phyloP scores from a whole-genome alignment of 305 asterid species.

The Ajuga reptans region DNA sequence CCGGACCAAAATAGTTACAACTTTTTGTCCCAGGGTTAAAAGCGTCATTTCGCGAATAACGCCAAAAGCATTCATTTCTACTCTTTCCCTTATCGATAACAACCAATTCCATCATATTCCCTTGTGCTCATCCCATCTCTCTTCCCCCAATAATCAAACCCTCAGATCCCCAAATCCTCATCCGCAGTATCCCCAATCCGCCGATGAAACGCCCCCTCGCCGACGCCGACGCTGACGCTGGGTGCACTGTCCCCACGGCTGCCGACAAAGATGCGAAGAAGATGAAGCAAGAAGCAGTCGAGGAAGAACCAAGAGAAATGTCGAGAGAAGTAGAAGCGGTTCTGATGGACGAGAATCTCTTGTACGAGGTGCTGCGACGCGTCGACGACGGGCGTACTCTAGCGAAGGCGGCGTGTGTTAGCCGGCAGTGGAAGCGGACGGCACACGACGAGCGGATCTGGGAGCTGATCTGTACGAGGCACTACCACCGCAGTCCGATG shows the following conservation, averaged over 20 bases:
- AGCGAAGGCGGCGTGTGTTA: constrained; percentile 75
- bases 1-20: background rate
- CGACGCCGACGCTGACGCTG: constrained; percentile 23
- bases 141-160: constrained; percentile 22
- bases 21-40: constrained; percentile 3
- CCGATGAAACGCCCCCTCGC: constrained; percentile 46
- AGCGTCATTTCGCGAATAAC: constrained; percentile 17
- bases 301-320: constrained; percentile 15
- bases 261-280: constrained; percentile 29
- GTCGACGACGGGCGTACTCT: constrained; percentile 82
- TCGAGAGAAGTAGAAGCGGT: constrained; percentile 42
- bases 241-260: background rate
- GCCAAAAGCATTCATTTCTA: constrained; percentile 26
- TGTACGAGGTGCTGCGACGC: constrained; percentile 74
- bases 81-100: constrained; percentile 29
- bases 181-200: constrained; percentile 9
- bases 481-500: constrained; percentile 50
- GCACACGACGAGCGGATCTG: constrained; percentile 89
- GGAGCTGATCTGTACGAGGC: constrained; percentile 91
- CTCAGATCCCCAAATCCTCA: constrained; percentile 25
- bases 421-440: constrained; percentile 69
- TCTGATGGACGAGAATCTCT: constrained; percentile 61
- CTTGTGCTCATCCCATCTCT: constrained; percentile 13
- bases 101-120: constrained; percentile 17
- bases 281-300: constrained; percentile 26